Conservation (phyloP, 805 yeast genomes). For the Saccharomyces jurei region DNA sequence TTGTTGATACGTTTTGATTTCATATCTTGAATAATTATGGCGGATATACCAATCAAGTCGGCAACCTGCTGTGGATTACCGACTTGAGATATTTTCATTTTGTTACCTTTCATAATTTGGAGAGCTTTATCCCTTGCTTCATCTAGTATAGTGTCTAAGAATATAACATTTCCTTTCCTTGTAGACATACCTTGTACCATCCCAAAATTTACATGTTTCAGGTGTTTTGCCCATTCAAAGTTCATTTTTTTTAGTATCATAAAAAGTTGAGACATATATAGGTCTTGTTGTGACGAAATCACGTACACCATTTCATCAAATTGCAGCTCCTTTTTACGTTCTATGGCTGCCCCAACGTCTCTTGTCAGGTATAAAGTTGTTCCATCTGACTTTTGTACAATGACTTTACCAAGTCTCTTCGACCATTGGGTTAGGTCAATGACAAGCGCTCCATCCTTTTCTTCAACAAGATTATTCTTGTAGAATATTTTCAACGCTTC, state of each 20-base stretch:
- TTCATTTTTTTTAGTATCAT: conserved; percentile 89
- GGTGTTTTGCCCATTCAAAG: conserved; percentile 71
- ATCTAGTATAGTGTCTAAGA: conserved; percentile 85
- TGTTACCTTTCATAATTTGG: conserved; percentile 90
- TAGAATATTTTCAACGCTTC: conserved; percentile 54
- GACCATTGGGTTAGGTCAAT: conserved; percentile 78
- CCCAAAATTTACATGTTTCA: conserved; percentile 88
- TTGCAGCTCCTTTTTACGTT: conserved; percentile 72
- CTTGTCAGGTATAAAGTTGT: conserved; percentile 89
- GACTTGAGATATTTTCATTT: conserved; percentile 82
- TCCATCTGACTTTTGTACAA: conserved; percentile 92
- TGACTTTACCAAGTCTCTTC: conserved; percentile 87
- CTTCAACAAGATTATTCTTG: conserved; percentile 64
- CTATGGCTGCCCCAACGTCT: conserved; percentile 93
- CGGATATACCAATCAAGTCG: conserved; percentile 90
- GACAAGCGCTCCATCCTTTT: conserved; percentile 84
- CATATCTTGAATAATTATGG: conserved; percentile 99
- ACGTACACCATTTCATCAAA: conserved; percentile 96
- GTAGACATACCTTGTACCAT: conserved; percentile 99
- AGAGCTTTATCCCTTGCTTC: conserved; percentile 93
- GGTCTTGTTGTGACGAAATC: conserved; percentile 92
- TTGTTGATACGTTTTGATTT: conserved; percentile 93
- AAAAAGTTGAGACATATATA: conserved; percentile 88
- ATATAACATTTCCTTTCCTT: conserved; percentile 97
- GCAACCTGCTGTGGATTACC: conserved; percentile 92